These are phyloP conservation scores for Penicillium alfredii DNA, from an alignment of 495 filamentous ascomycete genomes.

Conservation along the genomic window DNA sequence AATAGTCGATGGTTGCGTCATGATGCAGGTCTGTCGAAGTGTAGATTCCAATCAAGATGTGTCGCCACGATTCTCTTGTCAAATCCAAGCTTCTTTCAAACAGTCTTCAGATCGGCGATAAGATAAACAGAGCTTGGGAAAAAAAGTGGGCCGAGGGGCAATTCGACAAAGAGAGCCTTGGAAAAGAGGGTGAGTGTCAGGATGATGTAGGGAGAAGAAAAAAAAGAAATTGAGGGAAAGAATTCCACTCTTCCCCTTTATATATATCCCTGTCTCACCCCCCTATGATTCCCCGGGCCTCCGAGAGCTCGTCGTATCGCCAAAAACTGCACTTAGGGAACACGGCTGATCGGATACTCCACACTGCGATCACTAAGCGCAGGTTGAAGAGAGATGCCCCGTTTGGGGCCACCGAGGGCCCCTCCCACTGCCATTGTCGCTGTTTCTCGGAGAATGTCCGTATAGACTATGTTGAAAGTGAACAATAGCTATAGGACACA, in stretches of 20 bases:
- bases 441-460: slow-evolving; percentile 9
- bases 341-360: slow-evolving; percentile 36
- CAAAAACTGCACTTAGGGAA: slow-evolving; percentile 50
- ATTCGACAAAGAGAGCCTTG: slow-evolving; percentile 8
- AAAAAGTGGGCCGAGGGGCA: slow-evolving; percentile 19
- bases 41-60: too few relatives aligned
- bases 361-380: slow-evolving; percentile 44
- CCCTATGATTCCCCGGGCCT: slow-evolving; percentile 10
- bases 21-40: slow-evolving; percentile 22
- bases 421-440: slow-evolving; percentile 10
- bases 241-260: slow-evolving; percentile 12
- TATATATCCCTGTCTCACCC: slow-evolving; percentile 9
- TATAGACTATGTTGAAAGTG: too few relatives aligned
- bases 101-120: too few relatives aligned
- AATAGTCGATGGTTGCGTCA: slow-evolving; percentile 68
- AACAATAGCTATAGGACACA: too few relatives aligned
- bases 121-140: slow-evolving; percentile 16
- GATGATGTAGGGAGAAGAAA: slow-evolving; percentile 1
- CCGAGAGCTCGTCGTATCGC: slow-evolving; percentile 26
- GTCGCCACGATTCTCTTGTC: too few relatives aligned
- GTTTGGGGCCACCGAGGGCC: slow-evolving; percentile 22
- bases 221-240: slow-evolving; percentile 3
- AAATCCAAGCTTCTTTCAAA: too few relatives aligned
- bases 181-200: slow-evolving; percentile 6
- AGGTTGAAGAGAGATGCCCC: slow-evolving; percentile 44